These are phyloP conservation scores for Umbilicus rupestris DNA, from an alignment of 164 flowering plant genomes.

Conservation along the genomic window DNA sequence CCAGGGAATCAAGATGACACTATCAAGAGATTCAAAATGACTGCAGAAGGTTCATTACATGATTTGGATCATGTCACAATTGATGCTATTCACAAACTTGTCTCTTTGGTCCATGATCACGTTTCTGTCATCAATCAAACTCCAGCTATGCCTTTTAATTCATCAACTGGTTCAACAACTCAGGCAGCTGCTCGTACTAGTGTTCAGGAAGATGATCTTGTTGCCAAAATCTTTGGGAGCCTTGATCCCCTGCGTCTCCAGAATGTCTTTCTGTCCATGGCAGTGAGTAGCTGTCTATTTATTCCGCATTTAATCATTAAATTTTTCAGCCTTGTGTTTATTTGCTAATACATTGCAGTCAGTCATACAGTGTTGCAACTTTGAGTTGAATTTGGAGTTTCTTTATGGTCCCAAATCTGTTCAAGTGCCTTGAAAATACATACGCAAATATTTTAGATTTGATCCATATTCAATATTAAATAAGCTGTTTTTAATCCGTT, in stretches of 20 bases:
- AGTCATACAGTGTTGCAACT: neutral
- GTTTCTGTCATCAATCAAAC: slow-evolving; percentile 28
- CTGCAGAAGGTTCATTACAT: slow-evolving; percentile 20
- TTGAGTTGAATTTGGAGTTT: neutral
- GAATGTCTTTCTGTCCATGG: slow-evolving; percentile 59
- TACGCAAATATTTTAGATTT: neutral
- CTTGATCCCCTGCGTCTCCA: slow-evolving; percentile 50
- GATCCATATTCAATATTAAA: neutral
- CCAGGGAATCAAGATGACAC: neutral
- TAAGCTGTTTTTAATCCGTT: neutral
- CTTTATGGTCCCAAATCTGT: neutral
- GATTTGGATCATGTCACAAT: slow-evolving; percentile 47
- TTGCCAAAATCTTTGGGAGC: slow-evolving; percentile 54
- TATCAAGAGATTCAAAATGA: slow-evolving; percentile 14
- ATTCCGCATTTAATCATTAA: neutral
- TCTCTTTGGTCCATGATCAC: slow-evolving; percentile 67
- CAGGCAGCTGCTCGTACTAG: slow-evolving; percentile 15
- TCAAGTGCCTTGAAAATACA: neutral
- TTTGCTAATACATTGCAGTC: neutral
- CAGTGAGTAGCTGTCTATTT: slow-evolving; percentile 40
- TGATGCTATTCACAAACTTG: slow-evolving; percentile 61
- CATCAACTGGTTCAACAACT: slow-evolving; percentile 17
- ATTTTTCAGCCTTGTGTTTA: neutral
- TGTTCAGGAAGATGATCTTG: slow-evolving; percentile 56
- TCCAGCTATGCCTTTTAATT: slow-evolving; percentile 20